Percentiles rank a stretch among this genome's conserved stretches.
These are phyloP conservation scores for Sarcodon sp. DNA, from an alignment of 768 basidiomycete species.

Conservation along the genomic window DNA sequence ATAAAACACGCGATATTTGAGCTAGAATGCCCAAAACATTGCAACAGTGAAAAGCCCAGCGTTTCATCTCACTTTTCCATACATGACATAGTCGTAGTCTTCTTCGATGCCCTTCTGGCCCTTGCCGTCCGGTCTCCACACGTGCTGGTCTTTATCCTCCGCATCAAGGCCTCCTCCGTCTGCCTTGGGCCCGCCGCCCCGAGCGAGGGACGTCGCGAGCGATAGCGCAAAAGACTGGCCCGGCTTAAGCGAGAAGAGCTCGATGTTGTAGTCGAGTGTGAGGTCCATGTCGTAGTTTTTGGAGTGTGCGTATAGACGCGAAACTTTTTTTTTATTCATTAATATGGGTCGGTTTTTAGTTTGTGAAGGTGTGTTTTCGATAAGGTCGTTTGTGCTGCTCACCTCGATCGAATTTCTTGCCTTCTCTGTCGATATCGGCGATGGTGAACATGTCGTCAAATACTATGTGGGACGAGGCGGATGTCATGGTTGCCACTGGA, in stretches of 20 bases:
- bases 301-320: constrained; percentile 80
- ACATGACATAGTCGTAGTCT: constrained; percentile 99
- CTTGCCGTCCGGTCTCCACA: constrained; percentile 81
- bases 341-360: neutral
- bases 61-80: constrained; percentile 68
- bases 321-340: constrained; percentile 44
- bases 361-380: neutral
- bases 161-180: constrained; percentile 37
- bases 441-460: constrained; percentile 94
- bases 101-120: constrained; percentile 75
- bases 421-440: constrained; percentile 75
- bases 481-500: constrained; percentile 6
- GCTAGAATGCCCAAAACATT: neutral
- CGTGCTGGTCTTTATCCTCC: constrained; percentile 64
- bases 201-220: constrained; percentile 68
- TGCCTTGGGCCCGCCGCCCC: constrained; percentile 34
- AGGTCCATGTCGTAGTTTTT: constrained; percentile 89
- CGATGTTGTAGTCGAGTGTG: constrained; percentile 89
- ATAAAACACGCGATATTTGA: neutral
- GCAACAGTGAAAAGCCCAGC: neutral
- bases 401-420: constrained; percentile 98
- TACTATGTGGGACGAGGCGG: constrained; percentile 55
- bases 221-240: constrained; percentile 75
- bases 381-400: constrained; percentile 14
- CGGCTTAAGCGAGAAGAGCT: constrained; percentile 64